Percentiles rank a stretch among this genome's conserved stretches.
These are phyloP conservation scores for Moricandia arvensis DNA, from an alignment of 345 rosid species.

Conservation along the genomic window DNA sequence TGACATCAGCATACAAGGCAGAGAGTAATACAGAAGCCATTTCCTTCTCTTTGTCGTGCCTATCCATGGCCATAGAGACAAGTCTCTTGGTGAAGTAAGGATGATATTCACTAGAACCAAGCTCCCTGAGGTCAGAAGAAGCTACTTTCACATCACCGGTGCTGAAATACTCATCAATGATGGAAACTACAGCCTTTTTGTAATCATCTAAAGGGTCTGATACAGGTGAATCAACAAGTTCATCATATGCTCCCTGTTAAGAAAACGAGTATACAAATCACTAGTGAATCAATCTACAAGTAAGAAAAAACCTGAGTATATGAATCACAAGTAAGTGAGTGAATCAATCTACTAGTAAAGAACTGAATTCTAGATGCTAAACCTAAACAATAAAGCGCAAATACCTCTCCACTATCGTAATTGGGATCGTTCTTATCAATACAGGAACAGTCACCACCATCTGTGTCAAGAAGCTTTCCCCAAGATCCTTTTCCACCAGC, in stretches of 20 bases:
- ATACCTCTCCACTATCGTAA: conserved; percentile 98
- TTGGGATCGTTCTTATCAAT: conserved; percentile 93
- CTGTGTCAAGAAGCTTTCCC: conserved; percentile 96
- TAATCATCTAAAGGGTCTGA: conserved; percentile 92
- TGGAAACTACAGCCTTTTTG: conserved; percentile 82
- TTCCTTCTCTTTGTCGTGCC: conserved; percentile 98
- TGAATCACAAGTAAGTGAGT: background rate
- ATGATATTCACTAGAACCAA: conserved; percentile 86
- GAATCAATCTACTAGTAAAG: background rate
- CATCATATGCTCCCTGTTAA: conserved; percentile 77
- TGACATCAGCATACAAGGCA: conserved; percentile 86
- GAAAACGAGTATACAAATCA: background rate
- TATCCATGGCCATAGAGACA: conserved; percentile 97
- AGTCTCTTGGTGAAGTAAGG: conserved; percentile 90
- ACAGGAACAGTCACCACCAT: conserved; percentile 40
- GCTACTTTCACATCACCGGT: conserved; percentile 88
- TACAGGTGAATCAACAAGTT: conserved; percentile 74
- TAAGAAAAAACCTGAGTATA: background rate
- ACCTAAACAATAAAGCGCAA: too few species aligned
- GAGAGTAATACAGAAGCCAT: conserved; percentile 97
- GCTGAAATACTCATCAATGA: conserved; percentile 86
- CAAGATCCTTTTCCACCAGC: conserved; percentile 96
- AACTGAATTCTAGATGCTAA: background rate
- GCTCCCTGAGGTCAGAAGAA: conserved; percentile 88
- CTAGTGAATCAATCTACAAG: background rate